Conservation (phyloP, 176 grass and related monocot species). For the Oryza glaberrima region DNA sequence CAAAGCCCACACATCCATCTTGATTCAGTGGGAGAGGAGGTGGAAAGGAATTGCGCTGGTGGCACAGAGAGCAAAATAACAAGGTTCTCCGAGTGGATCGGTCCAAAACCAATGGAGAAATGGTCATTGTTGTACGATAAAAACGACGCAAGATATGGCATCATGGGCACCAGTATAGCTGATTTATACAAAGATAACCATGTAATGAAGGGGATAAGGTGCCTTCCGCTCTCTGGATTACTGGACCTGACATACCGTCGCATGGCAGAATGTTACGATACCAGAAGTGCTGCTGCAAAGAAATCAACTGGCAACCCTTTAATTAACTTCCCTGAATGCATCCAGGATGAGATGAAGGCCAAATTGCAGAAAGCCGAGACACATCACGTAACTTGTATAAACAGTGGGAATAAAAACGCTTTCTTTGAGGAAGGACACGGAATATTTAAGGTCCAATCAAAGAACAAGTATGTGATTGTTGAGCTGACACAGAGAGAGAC, state of each 20-base stretch:
- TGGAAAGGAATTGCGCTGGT: neutral
- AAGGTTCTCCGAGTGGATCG: constrained; percentile 38
- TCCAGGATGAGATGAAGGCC: constrained; percentile 26
- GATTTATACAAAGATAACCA: constrained; percentile 17
- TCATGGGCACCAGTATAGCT: constrained; percentile 25
- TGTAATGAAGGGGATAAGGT: constrained; percentile 37
- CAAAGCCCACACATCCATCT: neutral
- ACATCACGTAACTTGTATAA: neutral
- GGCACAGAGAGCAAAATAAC: neutral
- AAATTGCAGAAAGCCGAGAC: constrained; percentile 32
- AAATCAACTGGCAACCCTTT: constrained; percentile 21
- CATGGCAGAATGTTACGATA: neutral
- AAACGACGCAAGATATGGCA: constrained; percentile 19
- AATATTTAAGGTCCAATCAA: constrained; percentile 10
- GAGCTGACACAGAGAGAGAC: neutral
- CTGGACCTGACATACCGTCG: constrained; percentile 10
- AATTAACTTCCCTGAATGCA: constrained; percentile 14
- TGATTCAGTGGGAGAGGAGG: neutral
- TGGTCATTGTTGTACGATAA: constrained; percentile 22
- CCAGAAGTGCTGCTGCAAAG: constrained; percentile 17
- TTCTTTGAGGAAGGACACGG: neutral
- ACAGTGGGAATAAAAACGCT: neutral
- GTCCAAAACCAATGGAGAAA: constrained; percentile 32
- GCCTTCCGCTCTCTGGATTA: constrained; percentile 28
- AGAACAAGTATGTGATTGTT: neutral